Conservation (phyloP, 1,284 basidiomycete genomes). For the Tremellales sp. region DNA sequence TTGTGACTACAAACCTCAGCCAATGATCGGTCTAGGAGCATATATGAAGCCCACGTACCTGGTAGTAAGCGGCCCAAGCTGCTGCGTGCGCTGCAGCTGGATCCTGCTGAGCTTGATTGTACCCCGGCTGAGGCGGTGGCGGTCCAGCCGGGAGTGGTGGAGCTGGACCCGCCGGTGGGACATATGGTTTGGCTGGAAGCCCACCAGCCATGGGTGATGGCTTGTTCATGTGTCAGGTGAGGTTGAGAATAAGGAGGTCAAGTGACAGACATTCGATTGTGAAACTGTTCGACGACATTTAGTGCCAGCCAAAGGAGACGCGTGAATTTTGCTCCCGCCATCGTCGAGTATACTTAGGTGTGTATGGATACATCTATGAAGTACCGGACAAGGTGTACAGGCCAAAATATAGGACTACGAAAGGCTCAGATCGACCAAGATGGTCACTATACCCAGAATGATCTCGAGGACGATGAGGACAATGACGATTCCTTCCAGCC, state of each 20-base stretch:
- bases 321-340: neutral
- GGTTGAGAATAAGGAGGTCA: neutral
- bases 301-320: neutral
- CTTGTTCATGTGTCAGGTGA: conserved; percentile 35
- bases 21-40: neutral
- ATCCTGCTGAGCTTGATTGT: conserved; percentile 32
- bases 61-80: conserved; percentile 47
- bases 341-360: neutral
- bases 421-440: conserved; percentile 61
- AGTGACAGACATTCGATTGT: no score
- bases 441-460: conserved; percentile 68
- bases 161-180: conserved; percentile 51
- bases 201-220: conserved; percentile 19
- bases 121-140: conserved; percentile 55
- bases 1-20: conserved; percentile 22
- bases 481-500: conserved; percentile 94
- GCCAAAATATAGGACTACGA: conserved; percentile 13
- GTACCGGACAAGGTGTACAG: neutral
- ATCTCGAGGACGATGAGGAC: conserved; percentile 61
- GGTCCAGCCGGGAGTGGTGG: conserved; percentile 44
- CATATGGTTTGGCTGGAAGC: conserved; percentile 29
- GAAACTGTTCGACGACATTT: neutral
- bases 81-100: conserved; percentile 36
- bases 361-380: neutral
- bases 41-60: conserved; percentile 23